Percentiles rank a stretch among this genome's conserved stretches.
Evolutionary conservation across 495 filamentous ascomycete genomes (phyloP).

Genomic region (Podospora didyma): DNA sequence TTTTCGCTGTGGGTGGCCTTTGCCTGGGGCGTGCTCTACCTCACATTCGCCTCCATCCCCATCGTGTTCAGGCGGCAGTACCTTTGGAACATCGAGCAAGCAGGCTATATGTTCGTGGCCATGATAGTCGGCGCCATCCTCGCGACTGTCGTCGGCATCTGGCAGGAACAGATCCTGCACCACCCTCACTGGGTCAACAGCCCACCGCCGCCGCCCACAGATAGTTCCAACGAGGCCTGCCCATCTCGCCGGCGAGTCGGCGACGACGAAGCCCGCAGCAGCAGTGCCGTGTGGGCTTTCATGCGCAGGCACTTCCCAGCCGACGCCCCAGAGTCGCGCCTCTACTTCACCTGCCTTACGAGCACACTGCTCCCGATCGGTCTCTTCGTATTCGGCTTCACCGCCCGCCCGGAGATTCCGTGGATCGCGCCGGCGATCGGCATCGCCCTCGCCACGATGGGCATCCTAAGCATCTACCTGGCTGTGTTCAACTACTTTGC

Average conservation of each 20-base stretch:
- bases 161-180: conserved; percentile 54
- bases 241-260: neutral
- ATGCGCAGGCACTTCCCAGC: conserved; percentile 36
- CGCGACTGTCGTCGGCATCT: conserved; percentile 69
- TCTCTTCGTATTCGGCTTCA: conserved; percentile 72
- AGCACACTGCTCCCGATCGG: conserved; percentile 63
- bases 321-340: conserved; percentile 67
- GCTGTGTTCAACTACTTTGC: conserved; percentile 93
- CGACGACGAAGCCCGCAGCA: conserved; percentile 13
- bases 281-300: conserved; percentile 30
- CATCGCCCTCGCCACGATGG: conserved; percentile 73
- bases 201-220: neutral
- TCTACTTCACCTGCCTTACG: conserved; percentile 80
- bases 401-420: conserved; percentile 58
- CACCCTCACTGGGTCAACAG: conserved; percentile 34
- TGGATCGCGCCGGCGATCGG: conserved; percentile 77
- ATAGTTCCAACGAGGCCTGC: neutral
- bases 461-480: conserved; percentile 84
- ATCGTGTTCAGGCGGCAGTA: conserved; percentile 71
- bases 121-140: conserved; percentile 66
- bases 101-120: conserved; percentile 68
- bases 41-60: conserved; percentile 75
- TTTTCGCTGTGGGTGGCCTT: conserved; percentile 91
- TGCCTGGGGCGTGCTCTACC: conserved; percentile 84
- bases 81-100: conserved; percentile 62